phyloP scores from a whole-genome alignment of 208 protist species.

The Perkinsela sp. region DNA sequence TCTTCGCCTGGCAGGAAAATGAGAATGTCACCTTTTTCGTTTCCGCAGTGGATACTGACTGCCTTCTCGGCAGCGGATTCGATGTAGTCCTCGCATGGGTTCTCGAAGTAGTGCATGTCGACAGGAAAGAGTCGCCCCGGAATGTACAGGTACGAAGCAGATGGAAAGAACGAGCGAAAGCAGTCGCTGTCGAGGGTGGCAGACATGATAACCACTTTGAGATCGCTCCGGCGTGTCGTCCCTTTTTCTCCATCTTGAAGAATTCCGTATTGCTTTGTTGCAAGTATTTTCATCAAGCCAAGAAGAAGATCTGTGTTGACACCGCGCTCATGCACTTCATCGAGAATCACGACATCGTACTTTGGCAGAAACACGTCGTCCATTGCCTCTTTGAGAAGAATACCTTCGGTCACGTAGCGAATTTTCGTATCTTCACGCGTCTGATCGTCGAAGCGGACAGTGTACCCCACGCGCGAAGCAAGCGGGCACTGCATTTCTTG shows the following conservation, averaged over 20 bases:
- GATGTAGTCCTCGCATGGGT: slow-evolving; percentile 82
- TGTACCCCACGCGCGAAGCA: slow-evolving; percentile 95
- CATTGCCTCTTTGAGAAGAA: slow-evolving; percentile 88
- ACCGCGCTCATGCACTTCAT: slow-evolving; percentile 98
- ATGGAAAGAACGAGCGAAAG: slow-evolving; percentile 89
- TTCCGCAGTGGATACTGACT: slow-evolving; percentile 88
- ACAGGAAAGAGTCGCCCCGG: slow-evolving; percentile 90
- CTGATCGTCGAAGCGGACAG: slow-evolving; percentile 92
- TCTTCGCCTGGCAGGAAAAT: slow-evolving; percentile 96
- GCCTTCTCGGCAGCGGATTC: slow-evolving; percentile 81
- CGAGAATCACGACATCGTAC: slow-evolving; percentile 94
- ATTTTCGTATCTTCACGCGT: slow-evolving; percentile 80
- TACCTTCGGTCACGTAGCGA: slow-evolving; percentile 98
- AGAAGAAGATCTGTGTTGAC: slow-evolving; percentile 97
- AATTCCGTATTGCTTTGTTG: slow-evolving; percentile 15
- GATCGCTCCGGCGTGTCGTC: slow-evolving; percentile 16
- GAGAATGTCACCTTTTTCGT: slow-evolving; percentile 91
- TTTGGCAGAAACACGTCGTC: slow-evolving; percentile 68
- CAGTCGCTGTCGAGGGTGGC: slow-evolving; percentile 91
- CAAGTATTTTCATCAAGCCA: slow-evolving; percentile 80
- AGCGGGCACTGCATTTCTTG: slow-evolving; percentile 88
- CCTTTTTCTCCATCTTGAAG: neutral
- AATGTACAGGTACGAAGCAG: slow-evolving; percentile 81
- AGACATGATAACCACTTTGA: slow-evolving; percentile 95
- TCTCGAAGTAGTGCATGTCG: slow-evolving; percentile 73